Evolutionary conservation across 108 stramenopile species (phyloP).

Genomic region (Nannochloropsis granulata): DNA sequence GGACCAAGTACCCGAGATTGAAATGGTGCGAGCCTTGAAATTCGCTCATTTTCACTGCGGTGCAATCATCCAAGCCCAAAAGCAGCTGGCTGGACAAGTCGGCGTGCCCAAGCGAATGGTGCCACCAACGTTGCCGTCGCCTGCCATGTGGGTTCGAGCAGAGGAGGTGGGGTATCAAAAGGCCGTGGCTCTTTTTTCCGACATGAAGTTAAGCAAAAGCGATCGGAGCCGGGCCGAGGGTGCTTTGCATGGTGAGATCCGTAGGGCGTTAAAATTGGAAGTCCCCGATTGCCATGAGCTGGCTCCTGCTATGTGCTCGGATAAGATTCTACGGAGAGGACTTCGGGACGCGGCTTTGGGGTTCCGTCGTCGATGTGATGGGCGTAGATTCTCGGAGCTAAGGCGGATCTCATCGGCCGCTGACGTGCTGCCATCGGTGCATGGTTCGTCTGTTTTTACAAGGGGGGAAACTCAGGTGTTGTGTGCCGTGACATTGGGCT

Average conservation of each 20-base stretch:
- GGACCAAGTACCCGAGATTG: conserved; percentile 14
- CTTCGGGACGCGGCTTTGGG: conserved; percentile 2
- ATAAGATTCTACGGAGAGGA: conserved; percentile 13
- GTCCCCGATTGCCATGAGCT: conserved; percentile 6
- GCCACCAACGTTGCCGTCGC: neutral
- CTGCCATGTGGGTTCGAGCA: neutral
- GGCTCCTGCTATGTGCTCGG: conserved; percentile 1
- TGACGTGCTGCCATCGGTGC: conserved; percentile 21
- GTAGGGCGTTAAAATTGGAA: neutral
- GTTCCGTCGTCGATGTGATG: conserved; percentile 3
- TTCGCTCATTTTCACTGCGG: conserved; percentile 18
- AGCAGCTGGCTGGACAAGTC: neutral
- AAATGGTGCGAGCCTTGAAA: conserved; percentile 6
- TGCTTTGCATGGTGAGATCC: neutral
- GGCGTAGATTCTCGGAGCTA: neutral
- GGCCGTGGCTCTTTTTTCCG: conserved; percentile 2
- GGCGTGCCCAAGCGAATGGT: neutral
- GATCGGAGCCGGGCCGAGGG: conserved; percentile 16
- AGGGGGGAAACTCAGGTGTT: conserved; percentile 82
- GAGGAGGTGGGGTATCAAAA: neutral
- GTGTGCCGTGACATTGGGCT: conserved; percentile 69
- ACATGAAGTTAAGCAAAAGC: neutral
- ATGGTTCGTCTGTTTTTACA: conserved; percentile 72
- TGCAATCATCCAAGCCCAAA: neutral
- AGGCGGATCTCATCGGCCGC: conserved; percentile 1